Evolutionary conservation across 441 rosid genomes (phyloP), one percentile per base, ranked within the genome.

Genomic region (Gossypium lobatum): DNA sequence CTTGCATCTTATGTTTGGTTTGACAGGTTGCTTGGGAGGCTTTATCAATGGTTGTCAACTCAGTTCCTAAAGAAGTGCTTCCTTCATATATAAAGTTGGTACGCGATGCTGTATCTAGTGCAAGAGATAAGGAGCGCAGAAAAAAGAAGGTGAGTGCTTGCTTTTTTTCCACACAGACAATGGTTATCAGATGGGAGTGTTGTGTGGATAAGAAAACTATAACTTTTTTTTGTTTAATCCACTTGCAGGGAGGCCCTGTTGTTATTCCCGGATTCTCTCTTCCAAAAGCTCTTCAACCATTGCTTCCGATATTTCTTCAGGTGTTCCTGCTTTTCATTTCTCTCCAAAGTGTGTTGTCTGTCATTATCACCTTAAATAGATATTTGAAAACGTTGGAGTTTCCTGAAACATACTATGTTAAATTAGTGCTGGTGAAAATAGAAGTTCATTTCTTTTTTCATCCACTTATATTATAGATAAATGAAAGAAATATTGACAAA

Each of bases 1-100:
- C 70, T 80, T 37, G 64, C 25, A 70, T 66, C 76, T 80, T 66
- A 83, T 79, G 64, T 70, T 76, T 25, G 66, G 18, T 74, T 69
- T 25, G 66, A 81, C 78, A 96, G 99, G 92, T 82, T 83, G 89
- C 98, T 61, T 96, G 99, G 99, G 98, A 94, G 82, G 98, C 98
- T 65, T 83, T 94, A 79, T 85, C 93, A 42, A 87, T 92, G 83
- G 98, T 96, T 80, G 86, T 92, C 80, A 79, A 87, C 80, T 94
- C 99, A 55, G 94, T 96, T 81, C 98, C 98, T 10, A 94, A 92
- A 80, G 99, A 94, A 83, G 85, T 92, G 60, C 94, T 92, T 80
- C 97, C 98, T 65, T 88, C 98, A 10, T 94, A 90, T 80, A 83
- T 92, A 71, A 96, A 94, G 84, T 80, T 90, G 71, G 96, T 94